A percentile compares a stretch with the other conserved stretches of the same genome.
Conservation (phyloP, 106 monocot genomes). For the Amphibolis antarctica region DNA sequence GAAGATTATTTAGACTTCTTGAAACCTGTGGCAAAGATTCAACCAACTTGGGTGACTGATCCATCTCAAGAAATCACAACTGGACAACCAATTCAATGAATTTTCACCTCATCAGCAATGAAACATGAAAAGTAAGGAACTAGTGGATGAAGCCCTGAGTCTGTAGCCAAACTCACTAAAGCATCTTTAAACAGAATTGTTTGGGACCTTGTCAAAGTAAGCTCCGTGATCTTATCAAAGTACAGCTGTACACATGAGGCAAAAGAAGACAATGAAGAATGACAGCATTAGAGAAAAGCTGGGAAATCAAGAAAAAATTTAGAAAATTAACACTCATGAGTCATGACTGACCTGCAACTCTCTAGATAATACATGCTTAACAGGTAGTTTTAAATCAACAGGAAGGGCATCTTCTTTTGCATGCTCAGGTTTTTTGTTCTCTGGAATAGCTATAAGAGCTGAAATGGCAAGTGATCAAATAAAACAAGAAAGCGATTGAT, state of each 20-base stretch:
- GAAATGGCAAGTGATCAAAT: conserved; percentile 1
- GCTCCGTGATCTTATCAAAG: conserved; percentile 89
- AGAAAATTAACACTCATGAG: background rate
- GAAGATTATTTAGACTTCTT: conserved; percentile 57
- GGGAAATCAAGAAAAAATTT: background rate
- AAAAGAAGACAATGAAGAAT: background rate
- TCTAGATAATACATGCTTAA: conserved; percentile 96
- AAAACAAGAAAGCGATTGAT: background rate
- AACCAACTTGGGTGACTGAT: background rate
- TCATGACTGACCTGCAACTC: conserved; percentile 62
- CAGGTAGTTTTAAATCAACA: conserved; percentile 86
- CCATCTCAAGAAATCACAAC: background rate
- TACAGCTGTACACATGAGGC: conserved; percentile 52
- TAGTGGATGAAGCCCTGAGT: conserved; percentile 93
- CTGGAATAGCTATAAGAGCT: conserved; percentile 48
- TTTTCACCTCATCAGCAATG: conserved; percentile 77
- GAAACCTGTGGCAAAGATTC: conserved; percentile 37
- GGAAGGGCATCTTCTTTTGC: conserved; percentile 72
- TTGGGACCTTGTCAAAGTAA: conserved; percentile 52
- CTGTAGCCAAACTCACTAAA: conserved; percentile 66
- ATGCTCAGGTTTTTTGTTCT: conserved; percentile 62
- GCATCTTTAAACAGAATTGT: conserved; percentile 73
- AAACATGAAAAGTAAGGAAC: conserved; percentile 97
- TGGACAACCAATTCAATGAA: conserved; percentile 7
- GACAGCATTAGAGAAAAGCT: background rate